These are phyloP conservation scores for Trichophyton verrucosum DNA, from an alignment of 2,329 filamentous ascomycete species.

Conservation along the genomic window DNA sequence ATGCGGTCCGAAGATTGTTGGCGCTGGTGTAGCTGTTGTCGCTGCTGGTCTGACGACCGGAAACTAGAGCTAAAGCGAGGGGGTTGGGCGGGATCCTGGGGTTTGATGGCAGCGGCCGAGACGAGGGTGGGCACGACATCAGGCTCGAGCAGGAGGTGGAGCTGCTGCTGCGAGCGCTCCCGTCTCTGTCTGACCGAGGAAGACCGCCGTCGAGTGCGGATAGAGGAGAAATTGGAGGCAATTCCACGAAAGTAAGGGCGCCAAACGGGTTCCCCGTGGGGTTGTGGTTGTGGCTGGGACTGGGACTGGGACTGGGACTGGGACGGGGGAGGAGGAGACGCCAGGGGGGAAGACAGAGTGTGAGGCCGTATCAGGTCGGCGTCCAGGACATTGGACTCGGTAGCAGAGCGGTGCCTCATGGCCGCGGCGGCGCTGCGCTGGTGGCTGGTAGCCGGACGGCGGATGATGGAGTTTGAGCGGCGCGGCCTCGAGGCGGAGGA, in stretches of 20 bases:
- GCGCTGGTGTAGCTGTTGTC: no score
- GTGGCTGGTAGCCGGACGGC: constrained; percentile 51
- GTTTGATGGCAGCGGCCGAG: constrained; percentile 30
- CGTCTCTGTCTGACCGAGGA: constrained; percentile 25
- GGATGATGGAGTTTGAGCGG: constrained; percentile 39
- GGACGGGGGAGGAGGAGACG: no score
- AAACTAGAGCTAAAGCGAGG: not conserved
- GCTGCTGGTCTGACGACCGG: not conserved
- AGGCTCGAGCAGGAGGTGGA: constrained; percentile 33
- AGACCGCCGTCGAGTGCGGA: constrained; percentile 27
- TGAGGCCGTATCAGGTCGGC: not conserved
- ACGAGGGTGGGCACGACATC: constrained; percentile 38
- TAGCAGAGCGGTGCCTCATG: constrained; percentile 34
- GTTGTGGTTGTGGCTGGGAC: no score
- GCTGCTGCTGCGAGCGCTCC: constrained; percentile 21
- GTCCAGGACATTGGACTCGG: constrained; percentile 12
- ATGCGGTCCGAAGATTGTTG: not conserved
- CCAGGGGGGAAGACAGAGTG: constrained; percentile 13
- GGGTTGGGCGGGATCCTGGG: constrained; percentile 14
- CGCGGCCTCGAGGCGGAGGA: constrained; percentile 21
- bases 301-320: not conserved
- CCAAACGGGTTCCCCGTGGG: constrained; percentile 18
- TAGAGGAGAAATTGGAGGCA: constrained; percentile 13
- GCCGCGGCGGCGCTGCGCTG: constrained; percentile 46
- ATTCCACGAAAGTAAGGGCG: constrained; percentile 30